Evolutionary conservation across 441 rosid species (phyloP).

Genomic region (Mallotus japonicus): DNA sequence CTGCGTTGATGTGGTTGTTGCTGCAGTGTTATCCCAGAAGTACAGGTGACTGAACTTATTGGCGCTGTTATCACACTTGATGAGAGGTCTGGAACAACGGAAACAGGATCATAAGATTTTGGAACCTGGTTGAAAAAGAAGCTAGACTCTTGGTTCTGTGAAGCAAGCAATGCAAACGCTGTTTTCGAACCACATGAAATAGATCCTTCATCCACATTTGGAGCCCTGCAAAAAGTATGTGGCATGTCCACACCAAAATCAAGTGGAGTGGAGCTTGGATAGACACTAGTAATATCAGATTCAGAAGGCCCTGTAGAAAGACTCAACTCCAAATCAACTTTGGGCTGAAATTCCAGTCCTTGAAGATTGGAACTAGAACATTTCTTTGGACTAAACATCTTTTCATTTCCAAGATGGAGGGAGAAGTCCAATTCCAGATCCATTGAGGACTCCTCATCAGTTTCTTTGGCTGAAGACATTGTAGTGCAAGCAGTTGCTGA

Average conservation of each 20-base stretch:
- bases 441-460: slow-evolving; percentile 80
- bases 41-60: slow-evolving; percentile 75
- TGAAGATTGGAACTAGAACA: slow-evolving; percentile 34
- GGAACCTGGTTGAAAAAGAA: slow-evolving; percentile 43
- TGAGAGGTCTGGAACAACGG: slow-evolving; percentile 54
- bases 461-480: slow-evolving; percentile 81
- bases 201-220: slow-evolving; percentile 53
- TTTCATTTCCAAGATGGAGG: slow-evolving; percentile 82
- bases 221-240: slow-evolving; percentile 24
- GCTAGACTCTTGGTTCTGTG: slow-evolving; percentile 42
- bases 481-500: slow-evolving; percentile 73
- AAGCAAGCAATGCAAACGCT: slow-evolving; percentile 35
- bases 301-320: slow-evolving; percentile 69
- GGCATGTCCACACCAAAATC: slow-evolving; percentile 50
- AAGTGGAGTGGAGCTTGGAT: slow-evolving; percentile 35
- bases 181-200: slow-evolving; percentile 43
- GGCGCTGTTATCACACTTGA: slow-evolving; percentile 57
- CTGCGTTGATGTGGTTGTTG: slow-evolving; percentile 51
- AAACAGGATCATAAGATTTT: slow-evolving; percentile 33
- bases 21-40: slow-evolving; percentile 66
- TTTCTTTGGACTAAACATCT: slow-evolving; percentile 40
- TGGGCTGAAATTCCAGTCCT: slow-evolving; percentile 39
- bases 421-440: slow-evolving; percentile 78
- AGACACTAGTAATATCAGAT: slow-evolving; percentile 63
- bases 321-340: slow-evolving; percentile 74